Evolutionary conservation across 2,329 filamentous ascomycete genomes (phyloP).

Genomic region (Aspergillus sp.): DNA sequence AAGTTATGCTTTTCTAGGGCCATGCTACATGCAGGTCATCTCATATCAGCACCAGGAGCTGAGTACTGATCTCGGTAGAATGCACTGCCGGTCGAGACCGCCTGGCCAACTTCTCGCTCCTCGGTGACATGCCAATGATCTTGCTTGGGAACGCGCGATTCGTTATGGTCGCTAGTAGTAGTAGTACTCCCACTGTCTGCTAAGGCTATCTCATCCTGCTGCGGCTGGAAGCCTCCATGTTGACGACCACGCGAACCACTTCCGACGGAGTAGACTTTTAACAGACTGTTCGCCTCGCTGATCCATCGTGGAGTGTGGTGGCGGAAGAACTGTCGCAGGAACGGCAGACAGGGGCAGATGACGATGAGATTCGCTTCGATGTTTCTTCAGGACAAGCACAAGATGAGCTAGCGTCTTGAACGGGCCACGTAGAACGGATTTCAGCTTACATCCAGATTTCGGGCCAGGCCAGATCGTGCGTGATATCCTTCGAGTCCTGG

Average conservation of each 20-base stretch:
- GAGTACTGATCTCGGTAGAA: no score
- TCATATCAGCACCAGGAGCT: no score
- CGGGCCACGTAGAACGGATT: no score
- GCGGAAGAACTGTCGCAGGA: slow-evolving; percentile 16
- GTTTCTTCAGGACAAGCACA: slow-evolving; percentile 1
- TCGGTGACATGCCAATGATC: slow-evolving; percentile 12
- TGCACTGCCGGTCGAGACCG: no score
- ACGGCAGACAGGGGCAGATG: slow-evolving; percentile 16
- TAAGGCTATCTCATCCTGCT: slow-evolving; percentile 11
- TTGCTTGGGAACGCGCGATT: slow-evolving; percentile 10
- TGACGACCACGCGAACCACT: no score
- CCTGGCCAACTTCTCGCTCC: slow-evolving; percentile 3
- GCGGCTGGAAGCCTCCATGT: slow-evolving; percentile 3
- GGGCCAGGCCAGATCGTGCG: slow-evolving; percentile 7
- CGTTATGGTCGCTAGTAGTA: no score
- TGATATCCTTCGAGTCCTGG: slow-evolving; percentile 6
- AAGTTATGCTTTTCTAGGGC: no score
- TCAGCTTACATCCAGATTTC: slow-evolving; percentile 11
- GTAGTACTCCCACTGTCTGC: slow-evolving; percentile 8
- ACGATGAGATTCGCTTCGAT: slow-evolving; percentile 19
- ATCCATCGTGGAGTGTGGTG: slow-evolving; percentile 11
- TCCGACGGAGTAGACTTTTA: no score
- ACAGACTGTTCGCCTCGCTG: slow-evolving; percentile 8
- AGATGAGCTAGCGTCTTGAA: no score
- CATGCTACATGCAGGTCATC: no score